These are phyloP conservation scores for Salix exigua DNA, from an alignment of 345 rosid species.

Conservation along the genomic window DNA sequence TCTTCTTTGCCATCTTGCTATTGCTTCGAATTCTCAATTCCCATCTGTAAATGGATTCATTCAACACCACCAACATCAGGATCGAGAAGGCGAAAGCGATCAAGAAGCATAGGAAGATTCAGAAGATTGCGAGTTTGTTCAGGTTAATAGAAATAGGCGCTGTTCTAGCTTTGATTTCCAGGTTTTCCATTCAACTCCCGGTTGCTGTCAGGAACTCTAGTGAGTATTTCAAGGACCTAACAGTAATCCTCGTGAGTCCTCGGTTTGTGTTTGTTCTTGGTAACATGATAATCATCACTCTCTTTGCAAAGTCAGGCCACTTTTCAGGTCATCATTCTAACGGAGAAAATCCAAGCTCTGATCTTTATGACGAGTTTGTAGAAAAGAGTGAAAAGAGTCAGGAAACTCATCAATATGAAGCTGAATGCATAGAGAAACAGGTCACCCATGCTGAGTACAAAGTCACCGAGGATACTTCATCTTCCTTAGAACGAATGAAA, in stretches of 20 bases:
- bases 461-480: conserved; percentile 10
- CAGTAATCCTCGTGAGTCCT: conserved; percentile 50
- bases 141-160: conserved; percentile 55
- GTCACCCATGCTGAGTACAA: conserved; percentile 14
- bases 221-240: conserved; percentile 50
- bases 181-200: conserved; percentile 50
- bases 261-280: conserved; percentile 74
- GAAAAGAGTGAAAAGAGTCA: conserved; percentile 42
- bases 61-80: conserved; percentile 43
- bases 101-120: conserved; percentile 38
- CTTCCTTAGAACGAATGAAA: conserved; percentile 22
- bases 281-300: conserved; percentile 65
- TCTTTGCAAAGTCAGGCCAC: conserved; percentile 63
- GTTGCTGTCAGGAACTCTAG: conserved; percentile 54
- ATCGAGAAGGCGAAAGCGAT: conserved; percentile 53
- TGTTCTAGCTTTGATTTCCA: conserved; percentile 52
- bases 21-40: background rate
- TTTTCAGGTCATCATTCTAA: conserved; percentile 40
- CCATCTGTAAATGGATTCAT: conserved; percentile 48
- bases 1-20: background rate
- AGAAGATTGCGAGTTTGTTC: conserved; percentile 48
- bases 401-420: conserved; percentile 3
- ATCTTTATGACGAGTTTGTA: conserved; percentile 44
- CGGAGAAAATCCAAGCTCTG: conserved; percentile 23
- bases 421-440: conserved; percentile 36